Base-by-base conservation (phyloP, 1,284 basidiomycete species). In the Trametes hirsuta region DNA sequence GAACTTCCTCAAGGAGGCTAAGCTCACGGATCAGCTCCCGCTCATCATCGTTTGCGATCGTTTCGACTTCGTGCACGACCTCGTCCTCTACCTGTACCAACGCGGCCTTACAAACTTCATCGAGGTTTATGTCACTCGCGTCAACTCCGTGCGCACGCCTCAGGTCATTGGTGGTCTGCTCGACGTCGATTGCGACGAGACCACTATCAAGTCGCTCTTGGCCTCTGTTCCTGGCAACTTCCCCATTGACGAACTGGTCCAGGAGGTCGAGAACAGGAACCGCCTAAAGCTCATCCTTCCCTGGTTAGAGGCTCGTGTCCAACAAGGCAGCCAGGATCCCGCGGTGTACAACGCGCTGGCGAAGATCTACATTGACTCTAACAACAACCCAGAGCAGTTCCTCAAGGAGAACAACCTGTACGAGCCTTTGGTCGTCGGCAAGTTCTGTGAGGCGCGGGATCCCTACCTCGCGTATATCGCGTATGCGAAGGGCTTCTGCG, bases 1-100 rank as follows among this genome's bases (percentile, higher is more conserved):
- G 84, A 99, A 99, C 81, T 99, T 98, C 90, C 88, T 99, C 77
- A 97, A 96, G 76, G 97, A 99, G 75, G 97, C 97, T 70, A 97
- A 98, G 74, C 88, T 99, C 40, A 79, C 89, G 46, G 97, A 99
- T 76, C 97, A 99, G 76, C 88, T 99, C 39, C 97, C 97, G 12
- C 90, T 99, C 70, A 99, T 99, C 82, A 99, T 99, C 67, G 97
- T 99, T 70, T 99, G 97, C 85, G 97, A 99, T 77, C 95, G 97
- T 40, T 99, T 99, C 83, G 96, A 98, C 83, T 99, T 98, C 74
- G 97, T 99, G 10, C 97, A 99, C 76, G 97, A 99, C 73, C 87
- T 99, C 59, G 97, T 99, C 39, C 86, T 99, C 37, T 99, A 99
- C 78, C 86, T 99, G 35, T 99, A 99, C 79, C 97, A 99, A 79